These are phyloP conservation scores for Chytriomyces confervae DNA, from an alignment of 192 early-diverging fungal genomes.

Conservation along the genomic window DNA sequence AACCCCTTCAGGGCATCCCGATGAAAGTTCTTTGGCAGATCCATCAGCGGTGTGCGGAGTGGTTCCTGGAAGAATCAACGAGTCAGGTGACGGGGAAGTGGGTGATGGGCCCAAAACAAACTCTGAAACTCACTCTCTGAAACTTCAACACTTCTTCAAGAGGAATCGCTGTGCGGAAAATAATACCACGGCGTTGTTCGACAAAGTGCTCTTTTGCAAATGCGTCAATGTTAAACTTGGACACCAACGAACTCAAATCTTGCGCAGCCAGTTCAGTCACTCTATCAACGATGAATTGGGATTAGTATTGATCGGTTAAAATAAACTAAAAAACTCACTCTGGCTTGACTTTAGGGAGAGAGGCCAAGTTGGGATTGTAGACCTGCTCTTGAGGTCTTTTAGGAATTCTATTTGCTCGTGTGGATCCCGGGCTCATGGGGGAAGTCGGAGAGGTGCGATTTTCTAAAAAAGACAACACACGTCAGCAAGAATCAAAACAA, in stretches of 20 bases:
- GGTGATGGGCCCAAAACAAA: too few relatives aligned
- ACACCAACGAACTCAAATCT: conserved; percentile 70
- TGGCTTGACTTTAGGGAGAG: conserved; percentile 40
- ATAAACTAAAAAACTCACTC: conserved; percentile 25
- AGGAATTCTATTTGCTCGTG: conserved; percentile 9
- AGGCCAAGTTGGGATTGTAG: conserved; percentile 33
- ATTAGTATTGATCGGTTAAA: background rate
- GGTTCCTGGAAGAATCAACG: conserved; percentile 61
- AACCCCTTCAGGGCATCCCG: conserved; percentile 89
- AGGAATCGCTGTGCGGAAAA: conserved; percentile 84
- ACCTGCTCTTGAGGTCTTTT: conserved; percentile 1
- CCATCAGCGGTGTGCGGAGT: conserved; percentile 79
- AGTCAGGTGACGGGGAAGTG: too few relatives aligned
- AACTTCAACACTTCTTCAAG: conserved; percentile 86
- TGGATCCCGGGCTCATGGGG: conserved; percentile 4
- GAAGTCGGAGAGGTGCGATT: background rate
- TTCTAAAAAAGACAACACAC: background rate
- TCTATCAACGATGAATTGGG: conserved; percentile 10
- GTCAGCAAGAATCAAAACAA: background rate
- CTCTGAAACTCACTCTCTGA: conserved; percentile 58
- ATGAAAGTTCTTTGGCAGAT: conserved; percentile 78
- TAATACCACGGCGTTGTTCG: conserved; percentile 84
- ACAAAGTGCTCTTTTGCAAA: conserved; percentile 93
- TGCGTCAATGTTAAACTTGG: conserved; percentile 80
- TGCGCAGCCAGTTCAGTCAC: conserved; percentile 35